Conservation (phyloP, 1,284 basidiomycete genomes). For the Ceratobasidium sp. region DNA sequence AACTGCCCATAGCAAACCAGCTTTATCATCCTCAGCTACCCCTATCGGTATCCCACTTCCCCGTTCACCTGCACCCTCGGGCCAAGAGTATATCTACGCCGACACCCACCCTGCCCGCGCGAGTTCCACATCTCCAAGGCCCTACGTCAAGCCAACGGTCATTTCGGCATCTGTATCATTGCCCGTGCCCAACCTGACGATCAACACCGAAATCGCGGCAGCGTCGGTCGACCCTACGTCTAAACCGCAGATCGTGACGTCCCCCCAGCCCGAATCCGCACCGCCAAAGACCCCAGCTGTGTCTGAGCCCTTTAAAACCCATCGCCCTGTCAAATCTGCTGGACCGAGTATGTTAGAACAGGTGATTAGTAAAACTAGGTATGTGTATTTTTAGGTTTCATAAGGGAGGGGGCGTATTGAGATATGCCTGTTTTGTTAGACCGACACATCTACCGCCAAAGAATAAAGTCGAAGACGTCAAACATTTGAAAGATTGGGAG, state of each 20-base stretch:
- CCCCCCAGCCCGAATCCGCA: slow-evolving; percentile 14
- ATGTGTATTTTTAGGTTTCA: not conserved
- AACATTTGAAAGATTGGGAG: slow-evolving; percentile 91
- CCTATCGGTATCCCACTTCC: slow-evolving; percentile 11
- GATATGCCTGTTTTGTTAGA: slow-evolving; percentile 56
- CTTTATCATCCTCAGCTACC: not conserved
- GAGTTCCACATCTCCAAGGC: slow-evolving; percentile 12
- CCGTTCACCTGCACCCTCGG: not conserved
- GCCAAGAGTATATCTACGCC: slow-evolving; percentile 33
- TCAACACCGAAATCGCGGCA: slow-evolving; percentile 27
- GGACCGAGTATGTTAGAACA: slow-evolving; percentile 73
- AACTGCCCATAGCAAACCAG: slow-evolving; percentile 7
- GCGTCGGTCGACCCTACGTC: slow-evolving; percentile 13
- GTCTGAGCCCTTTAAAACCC: not conserved
- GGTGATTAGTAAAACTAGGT: slow-evolving; percentile 76
- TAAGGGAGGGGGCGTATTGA: not conserved
- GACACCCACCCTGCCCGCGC: slow-evolving; percentile 4
- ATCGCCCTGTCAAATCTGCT: slow-evolving; percentile 62
- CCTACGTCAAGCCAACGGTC: slow-evolving; percentile 35
- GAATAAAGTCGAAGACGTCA: slow-evolving; percentile 80
- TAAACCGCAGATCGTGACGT: slow-evolving; percentile 15
- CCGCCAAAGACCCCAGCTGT: slow-evolving; percentile 24
- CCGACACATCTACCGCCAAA: slow-evolving; percentile 91
- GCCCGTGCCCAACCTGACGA: slow-evolving; percentile 27
- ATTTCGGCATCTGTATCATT: slow-evolving; percentile 36